phyloP scores from a whole-genome alignment of 2,329 filamentous ascomycete species.

The Ophiostoma sp. region DNA sequence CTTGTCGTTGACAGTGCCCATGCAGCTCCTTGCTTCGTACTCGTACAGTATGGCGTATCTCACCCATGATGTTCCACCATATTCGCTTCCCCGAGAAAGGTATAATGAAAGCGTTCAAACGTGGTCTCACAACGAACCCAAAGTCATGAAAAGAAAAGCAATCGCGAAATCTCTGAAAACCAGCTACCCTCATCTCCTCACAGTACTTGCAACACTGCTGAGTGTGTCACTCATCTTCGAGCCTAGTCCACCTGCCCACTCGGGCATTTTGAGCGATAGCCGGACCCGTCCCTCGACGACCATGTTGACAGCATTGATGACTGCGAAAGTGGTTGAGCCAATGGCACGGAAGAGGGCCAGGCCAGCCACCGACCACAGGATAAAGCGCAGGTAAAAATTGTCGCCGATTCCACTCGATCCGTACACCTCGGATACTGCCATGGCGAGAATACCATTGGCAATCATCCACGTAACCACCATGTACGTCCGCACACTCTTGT shows the following conservation, averaged over 20 bases:
- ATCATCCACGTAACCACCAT: conserved; percentile 96
- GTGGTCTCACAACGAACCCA: not conserved
- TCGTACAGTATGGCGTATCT: conserved; percentile 14
- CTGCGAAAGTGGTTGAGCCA: conserved; percentile 71
- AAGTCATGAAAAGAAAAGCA: not conserved
- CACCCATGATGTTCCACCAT: not conserved
- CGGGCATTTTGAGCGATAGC: conserved; percentile 50
- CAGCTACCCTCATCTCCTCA: conserved; percentile 16
- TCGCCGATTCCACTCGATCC: conserved; percentile 61
- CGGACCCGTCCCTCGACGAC: conserved; percentile 78
- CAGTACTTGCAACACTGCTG: conserved; percentile 18
- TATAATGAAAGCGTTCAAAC: conserved; percentile 10
- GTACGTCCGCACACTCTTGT: conserved; percentile 93
- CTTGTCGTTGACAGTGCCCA: not conserved
- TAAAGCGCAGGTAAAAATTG: conserved; percentile 88
- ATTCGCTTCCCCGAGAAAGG: not conserved
- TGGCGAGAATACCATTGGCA: conserved; percentile 83
- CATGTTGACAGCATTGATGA: conserved; percentile 78
- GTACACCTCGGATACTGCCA: conserved; percentile 87
- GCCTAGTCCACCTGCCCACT: conserved; percentile 43
- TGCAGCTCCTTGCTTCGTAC: not conserved
- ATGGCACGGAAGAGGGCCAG: conserved; percentile 84
- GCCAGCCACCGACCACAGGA: conserved; percentile 84
- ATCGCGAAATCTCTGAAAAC: not conserved
- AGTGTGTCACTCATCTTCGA: conserved; percentile 16